Evolutionary conservation across 1,284 basidiomycete genomes (phyloP).

Genomic region (Trametes versicolor): DNA sequence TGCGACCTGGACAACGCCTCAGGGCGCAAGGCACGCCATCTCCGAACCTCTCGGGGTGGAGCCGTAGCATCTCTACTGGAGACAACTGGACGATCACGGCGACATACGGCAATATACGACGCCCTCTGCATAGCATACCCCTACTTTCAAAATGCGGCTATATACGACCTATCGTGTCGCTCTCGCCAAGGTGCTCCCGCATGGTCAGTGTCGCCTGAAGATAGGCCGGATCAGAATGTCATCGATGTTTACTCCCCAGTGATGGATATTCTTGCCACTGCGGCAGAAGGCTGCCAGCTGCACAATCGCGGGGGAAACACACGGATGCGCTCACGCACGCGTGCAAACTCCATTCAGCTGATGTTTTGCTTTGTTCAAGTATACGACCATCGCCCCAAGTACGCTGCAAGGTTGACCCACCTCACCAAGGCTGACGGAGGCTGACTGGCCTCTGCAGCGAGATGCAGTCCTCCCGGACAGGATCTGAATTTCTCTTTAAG

Average conservation of each 20-base stretch:
- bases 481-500: constrained; percentile 1
- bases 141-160: neutral
- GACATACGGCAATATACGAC: neutral
- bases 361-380: neutral
- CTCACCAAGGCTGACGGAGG: constrained; percentile 7
- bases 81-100: neutral
- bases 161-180: neutral
- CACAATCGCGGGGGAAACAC: too few relatives aligned
- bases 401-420: neutral
- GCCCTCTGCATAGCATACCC: neutral
- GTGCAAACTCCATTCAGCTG: too few relatives aligned
- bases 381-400: neutral
- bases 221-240: too few relatives aligned
- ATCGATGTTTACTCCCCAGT: too few relatives aligned
- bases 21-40: neutral
- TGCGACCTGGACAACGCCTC: too few relatives aligned
- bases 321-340: too few relatives aligned
- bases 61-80: neutral
- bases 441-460: neutral
- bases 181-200: neutral
- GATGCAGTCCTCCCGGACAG: neutral
- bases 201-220: too few relatives aligned
- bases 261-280: too few relatives aligned
- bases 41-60: neutral
- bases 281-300: too few relatives aligned